phyloP scores from a whole-genome alignment of 2,329 filamentous ascomycete genomes.

The Scleromitrula shiraiana region DNA sequence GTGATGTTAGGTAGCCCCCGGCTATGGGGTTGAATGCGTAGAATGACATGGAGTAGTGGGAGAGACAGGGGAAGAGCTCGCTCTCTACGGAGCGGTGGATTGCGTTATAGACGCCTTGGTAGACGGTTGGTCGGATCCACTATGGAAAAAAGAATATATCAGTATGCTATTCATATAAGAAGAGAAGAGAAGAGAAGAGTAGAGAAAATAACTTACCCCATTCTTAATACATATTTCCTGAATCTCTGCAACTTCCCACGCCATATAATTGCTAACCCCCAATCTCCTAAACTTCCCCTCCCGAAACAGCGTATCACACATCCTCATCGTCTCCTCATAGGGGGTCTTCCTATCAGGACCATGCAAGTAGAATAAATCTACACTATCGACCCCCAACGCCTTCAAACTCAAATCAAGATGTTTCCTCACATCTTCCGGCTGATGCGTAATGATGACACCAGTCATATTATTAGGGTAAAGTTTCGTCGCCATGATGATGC shows the following conservation, averaged over 20 bases:
- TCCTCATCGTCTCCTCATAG: slow-evolving; percentile 25
- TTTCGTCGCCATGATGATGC: slow-evolving; percentile 56
- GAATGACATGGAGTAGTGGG: slow-evolving; percentile 51
- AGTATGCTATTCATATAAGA: neutral
- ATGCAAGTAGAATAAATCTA: slow-evolving; percentile 26
- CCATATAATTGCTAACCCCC: slow-evolving; percentile 55
- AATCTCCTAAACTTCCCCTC: slow-evolving; percentile 35
- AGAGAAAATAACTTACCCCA: slow-evolving; percentile 3
- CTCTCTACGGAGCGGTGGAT: slow-evolving; percentile 46
- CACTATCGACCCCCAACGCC: slow-evolving; percentile 43
- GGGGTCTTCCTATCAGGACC: slow-evolving; percentile 25
- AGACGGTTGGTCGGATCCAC: slow-evolving; percentile 30
- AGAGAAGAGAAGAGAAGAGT: fast-evolving
- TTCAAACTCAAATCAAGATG: slow-evolving; percentile 42
- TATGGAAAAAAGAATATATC: neutral
- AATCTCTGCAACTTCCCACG: slow-evolving; percentile 25
- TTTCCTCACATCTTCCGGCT: slow-evolving; percentile 41
- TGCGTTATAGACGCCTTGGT: slow-evolving; percentile 30
- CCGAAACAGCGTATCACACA: slow-evolving; percentile 29
- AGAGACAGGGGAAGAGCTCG: slow-evolving; percentile 49
- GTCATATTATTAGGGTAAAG: slow-evolving; percentile 15
- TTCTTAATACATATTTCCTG: slow-evolving; percentile 28
- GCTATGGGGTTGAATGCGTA: slow-evolving; percentile 55
- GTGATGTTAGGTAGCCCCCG: slow-evolving; percentile 37
- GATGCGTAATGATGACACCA: slow-evolving; percentile 32